Base-by-base conservation (phyloP, 352 stramenopile genomes). In the Pythium inflatum region DNA sequence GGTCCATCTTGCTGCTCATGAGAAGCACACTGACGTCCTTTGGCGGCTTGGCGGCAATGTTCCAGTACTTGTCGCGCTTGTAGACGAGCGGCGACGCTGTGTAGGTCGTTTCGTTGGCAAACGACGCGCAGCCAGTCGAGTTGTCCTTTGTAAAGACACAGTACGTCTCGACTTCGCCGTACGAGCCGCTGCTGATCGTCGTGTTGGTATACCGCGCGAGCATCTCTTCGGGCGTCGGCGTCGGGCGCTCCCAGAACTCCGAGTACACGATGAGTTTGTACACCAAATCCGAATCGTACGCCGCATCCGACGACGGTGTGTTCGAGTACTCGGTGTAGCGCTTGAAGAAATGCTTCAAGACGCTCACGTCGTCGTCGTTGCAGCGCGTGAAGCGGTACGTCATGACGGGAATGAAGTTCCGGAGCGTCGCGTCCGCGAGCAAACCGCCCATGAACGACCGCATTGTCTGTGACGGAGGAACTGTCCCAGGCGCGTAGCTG, bases 91-190 rank as follows among this genome's bases (percentile, higher is more conserved):
- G 50, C 5, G n/a, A 30, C 12, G 41, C 48, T 14, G 48, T 58
- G 40, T 82, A 71, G 16, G 45, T 61, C 28, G 34, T 43, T 22
- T 48, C 25, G 33, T 60, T 22, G 68, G 61, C 11, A 72, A 84
- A 31, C 62, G 80, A 50, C 68, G 71, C 2, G 88, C 80, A 89
- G 1, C 73, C 62, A 12, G 61, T 13, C 27, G 75, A 83, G 0
- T 57, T 62, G 16, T 88, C 78, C 55, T 86, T 82, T 8, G 76
- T 78, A 62, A 87, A 89, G 6, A 78, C 74, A 34, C 83, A 91
- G 64, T 88, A 93, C 13, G 63, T 64, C 9, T 76, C 68, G 20
- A 83, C 67, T 56, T 75, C 58, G 30, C 60, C 24, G 56, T 68
- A 76, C 20, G 71, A 55, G 34, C 66, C 68, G 31, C 56, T 70